Evolutionary conservation across 2,329 filamentous ascomycete genomes (phyloP).

Genomic region (Atkinsonella hypoxylon): DNA sequence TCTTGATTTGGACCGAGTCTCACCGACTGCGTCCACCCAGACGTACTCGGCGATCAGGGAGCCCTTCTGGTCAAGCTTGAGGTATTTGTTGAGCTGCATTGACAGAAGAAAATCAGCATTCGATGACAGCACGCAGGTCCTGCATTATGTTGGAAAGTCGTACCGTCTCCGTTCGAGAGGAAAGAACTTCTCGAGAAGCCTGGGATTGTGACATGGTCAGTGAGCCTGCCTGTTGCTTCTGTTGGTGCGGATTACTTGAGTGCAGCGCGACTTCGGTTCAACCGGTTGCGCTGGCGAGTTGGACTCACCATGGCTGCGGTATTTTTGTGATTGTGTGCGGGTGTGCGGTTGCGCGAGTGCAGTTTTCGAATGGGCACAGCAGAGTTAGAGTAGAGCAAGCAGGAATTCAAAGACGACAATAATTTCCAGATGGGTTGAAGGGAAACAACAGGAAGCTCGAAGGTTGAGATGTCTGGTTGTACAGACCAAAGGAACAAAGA

Average conservation of each 20-base stretch:
- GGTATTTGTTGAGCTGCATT: slow-evolving; percentile 77
- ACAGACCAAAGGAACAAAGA: too few relatives aligned
- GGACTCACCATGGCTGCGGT: slow-evolving; percentile 14
- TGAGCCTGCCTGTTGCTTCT: neutral
- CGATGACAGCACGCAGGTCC: neutral
- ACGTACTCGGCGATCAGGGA: slow-evolving; percentile 89
- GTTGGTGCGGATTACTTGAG: neutral
- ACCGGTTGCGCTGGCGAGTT: neutral
- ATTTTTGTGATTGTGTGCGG: neutral
- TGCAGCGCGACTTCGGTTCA: slow-evolving; percentile 4
- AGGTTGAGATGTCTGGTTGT: too few relatives aligned
- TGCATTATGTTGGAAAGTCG: slow-evolving; percentile 6
- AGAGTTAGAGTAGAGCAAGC: too few relatives aligned
- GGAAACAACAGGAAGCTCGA: neutral
- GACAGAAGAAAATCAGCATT: slow-evolving; percentile 6
- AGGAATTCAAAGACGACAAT: neutral
- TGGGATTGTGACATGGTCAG: slow-evolving; percentile 2
- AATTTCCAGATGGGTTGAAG: neutral
- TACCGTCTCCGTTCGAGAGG: slow-evolving; percentile 24
- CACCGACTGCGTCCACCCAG: slow-evolving; percentile 81
- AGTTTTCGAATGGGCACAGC: too few relatives aligned
- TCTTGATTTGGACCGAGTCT: slow-evolving; percentile 88
- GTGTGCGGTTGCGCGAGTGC: neutral
- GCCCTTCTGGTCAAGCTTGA: slow-evolving; percentile 81
- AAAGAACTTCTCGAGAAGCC: slow-evolving; percentile 17